Percentiles rank a stretch among this genome's conserved stretches.
phyloP scores from a whole-genome alignment of 495 filamentous ascomycete genomes.

The Penicillium subrubescens region DNA sequence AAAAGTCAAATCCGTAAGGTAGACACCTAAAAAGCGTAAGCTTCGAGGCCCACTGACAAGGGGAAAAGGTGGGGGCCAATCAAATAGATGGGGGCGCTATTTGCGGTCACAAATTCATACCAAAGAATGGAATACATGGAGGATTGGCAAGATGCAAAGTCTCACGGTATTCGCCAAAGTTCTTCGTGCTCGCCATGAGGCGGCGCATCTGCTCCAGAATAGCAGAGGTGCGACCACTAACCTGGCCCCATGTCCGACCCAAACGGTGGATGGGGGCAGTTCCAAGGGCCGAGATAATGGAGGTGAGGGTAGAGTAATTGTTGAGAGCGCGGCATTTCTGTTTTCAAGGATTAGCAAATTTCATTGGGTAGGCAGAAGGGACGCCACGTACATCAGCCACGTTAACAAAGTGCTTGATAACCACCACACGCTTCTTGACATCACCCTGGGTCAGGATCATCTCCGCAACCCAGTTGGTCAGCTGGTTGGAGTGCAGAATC shows the following conservation, averaged over 20 bases:
- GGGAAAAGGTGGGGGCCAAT: background rate
- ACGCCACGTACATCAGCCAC: constrained; percentile 75
- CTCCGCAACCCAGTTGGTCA: constrained; percentile 99
- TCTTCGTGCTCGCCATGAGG: constrained; percentile 97
- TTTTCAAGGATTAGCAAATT: constrained; percentile 11
- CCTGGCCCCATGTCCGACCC: constrained; percentile 91
- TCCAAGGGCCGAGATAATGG: constrained; percentile 93
- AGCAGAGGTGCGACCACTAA: constrained; percentile 77
- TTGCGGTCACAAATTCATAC: constrained; percentile 51
- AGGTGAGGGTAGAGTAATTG: constrained; percentile 98
- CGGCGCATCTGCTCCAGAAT: constrained; percentile 88
- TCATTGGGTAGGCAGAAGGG: background rate
- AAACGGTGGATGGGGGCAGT: constrained; percentile 94
- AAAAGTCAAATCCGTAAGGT: constrained; percentile 96
- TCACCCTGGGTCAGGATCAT: constrained; percentile 96
- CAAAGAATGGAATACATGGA: constrained; percentile 97
- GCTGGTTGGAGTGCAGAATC: constrained; percentile 95
- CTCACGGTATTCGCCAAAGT: constrained; percentile 96
- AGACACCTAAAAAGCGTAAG: constrained; percentile 69
- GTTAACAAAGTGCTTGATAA: constrained; percentile 97
- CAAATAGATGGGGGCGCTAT: background rate
- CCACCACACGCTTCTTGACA: constrained; percentile 91
- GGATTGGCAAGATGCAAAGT: constrained; percentile 89
- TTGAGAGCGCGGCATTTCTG: constrained; percentile 93
- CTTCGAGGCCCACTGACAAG: background rate